Conservation (phyloP, 2,329 filamentous ascomycete species). For the Neopestalotiopsis rosae region DNA sequence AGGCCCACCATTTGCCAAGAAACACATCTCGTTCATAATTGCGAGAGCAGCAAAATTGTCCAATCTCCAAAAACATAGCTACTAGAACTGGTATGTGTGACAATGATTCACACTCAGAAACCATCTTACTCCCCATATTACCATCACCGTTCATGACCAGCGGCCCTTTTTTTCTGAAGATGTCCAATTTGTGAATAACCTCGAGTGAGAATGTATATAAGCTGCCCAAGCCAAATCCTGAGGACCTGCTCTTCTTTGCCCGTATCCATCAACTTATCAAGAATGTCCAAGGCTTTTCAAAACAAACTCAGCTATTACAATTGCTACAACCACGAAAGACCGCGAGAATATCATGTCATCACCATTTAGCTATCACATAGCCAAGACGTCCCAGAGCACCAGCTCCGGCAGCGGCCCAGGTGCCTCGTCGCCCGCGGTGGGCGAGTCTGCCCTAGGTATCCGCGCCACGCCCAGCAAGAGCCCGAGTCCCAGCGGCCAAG, state of each 20-base stretch:
- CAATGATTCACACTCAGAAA: not conserved
- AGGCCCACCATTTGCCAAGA: too few species aligned
- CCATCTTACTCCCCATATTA: not conserved
- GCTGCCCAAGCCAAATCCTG: not conserved
- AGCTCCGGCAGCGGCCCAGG: not conserved
- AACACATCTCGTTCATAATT: too few species aligned
- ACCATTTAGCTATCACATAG: not conserved
- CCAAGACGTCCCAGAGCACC: constrained; percentile 7
- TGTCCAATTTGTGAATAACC: not conserved
- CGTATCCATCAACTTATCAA: not conserved
- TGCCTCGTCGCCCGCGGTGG: not conserved
- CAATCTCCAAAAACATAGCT: not conserved
- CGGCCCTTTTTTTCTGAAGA: not conserved
- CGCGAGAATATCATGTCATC: not conserved
- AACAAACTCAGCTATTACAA: too few species aligned
- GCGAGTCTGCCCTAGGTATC: not conserved
- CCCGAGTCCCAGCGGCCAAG: not conserved
- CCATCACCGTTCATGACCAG: not conserved
- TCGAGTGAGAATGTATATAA: not conserved
- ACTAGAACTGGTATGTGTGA: not conserved
- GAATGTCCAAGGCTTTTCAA: not conserved
- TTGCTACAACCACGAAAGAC: not conserved
- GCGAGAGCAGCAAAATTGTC: not conserved
- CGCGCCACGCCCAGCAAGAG: not conserved
- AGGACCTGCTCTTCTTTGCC: not conserved